These are phyloP conservation scores for Rostrohypoxylon terebratum DNA, from an alignment of 495 filamentous ascomycete genomes.

Conservation along the genomic window DNA sequence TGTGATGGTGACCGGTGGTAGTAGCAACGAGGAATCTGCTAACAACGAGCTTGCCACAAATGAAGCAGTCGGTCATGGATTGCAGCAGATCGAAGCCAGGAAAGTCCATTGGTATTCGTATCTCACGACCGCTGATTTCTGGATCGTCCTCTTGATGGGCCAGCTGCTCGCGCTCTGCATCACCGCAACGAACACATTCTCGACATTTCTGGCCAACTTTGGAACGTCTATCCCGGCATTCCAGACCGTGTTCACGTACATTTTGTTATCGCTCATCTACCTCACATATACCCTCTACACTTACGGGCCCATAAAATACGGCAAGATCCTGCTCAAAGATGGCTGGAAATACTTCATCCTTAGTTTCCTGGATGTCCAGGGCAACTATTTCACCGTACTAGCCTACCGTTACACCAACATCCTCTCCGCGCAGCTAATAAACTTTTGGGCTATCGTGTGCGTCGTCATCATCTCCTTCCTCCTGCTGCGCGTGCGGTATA, in stretches of 20 bases:
- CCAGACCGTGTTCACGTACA: constrained; percentile 95
- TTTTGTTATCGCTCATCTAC: constrained; percentile 84
- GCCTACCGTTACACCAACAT: constrained; percentile 94
- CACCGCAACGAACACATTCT: constrained; percentile 90
- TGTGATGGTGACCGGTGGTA: constrained; percentile 38
- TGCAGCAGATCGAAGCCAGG: constrained; percentile 60
- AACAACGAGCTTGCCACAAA: constrained; percentile 29
- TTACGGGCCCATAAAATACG: constrained; percentile 80
- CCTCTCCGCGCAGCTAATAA: constrained; percentile 92
- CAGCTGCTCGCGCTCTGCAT: constrained; percentile 90
- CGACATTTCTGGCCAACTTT: constrained; percentile 72
- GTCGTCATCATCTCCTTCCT: constrained; percentile 87
- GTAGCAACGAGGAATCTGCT: constrained; percentile 19
- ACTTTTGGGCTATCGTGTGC: constrained; percentile 98
- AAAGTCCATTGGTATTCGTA: constrained; percentile 80
- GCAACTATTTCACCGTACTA: constrained; percentile 97
- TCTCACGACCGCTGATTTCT: constrained; percentile 87
- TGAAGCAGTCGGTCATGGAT: constrained; percentile 50
- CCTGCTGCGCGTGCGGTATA: constrained; percentile 88
- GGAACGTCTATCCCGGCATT: constrained; percentile 93
- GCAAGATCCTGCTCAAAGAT: constrained; percentile 69
- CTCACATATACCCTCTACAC: constrained; percentile 83
- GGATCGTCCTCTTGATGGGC: constrained; percentile 81
- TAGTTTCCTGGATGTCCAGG: constrained; percentile 91
- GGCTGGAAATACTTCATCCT: constrained; percentile 97